Percentiles rank a stretch among this genome's conserved stretches.
Evolutionary conservation across 768 basidiomycete species (phyloP).

Genomic region (Polyporus arcularius): DNA sequence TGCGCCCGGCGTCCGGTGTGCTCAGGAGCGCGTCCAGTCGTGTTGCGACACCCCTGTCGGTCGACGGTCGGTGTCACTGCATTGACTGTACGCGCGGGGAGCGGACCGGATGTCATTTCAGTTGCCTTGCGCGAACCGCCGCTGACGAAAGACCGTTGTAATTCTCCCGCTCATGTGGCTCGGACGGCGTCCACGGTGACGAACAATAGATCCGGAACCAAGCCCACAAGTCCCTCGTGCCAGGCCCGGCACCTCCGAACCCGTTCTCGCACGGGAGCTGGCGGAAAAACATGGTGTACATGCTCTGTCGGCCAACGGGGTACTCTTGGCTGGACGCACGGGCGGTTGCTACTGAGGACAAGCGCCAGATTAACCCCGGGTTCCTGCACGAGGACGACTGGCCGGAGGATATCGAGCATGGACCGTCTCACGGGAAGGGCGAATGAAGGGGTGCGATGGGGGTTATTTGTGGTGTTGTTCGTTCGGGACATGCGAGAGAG

Average conservation of each 20-base stretch:
- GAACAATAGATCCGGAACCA: slow-evolving; percentile 74
- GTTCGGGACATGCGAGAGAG: background rate
- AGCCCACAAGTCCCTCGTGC: slow-evolving; percentile 70
- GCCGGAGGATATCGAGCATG: slow-evolving; percentile 22
- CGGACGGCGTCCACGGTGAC: background rate
- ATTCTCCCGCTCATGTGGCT: background rate
- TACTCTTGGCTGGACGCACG: slow-evolving; percentile 76
- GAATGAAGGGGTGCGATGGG: slow-evolving; percentile 3
- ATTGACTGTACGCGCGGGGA: background rate
- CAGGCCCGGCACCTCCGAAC: slow-evolving; percentile 71
- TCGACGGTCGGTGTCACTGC: slow-evolving; percentile 13
- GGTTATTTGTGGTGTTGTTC: background rate
- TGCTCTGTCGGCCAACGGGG: slow-evolving; percentile 79
- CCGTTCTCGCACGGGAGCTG: slow-evolving; percentile 84
- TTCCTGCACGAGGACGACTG: slow-evolving; percentile 33
- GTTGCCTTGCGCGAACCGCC: background rate
- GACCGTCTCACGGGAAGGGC: slow-evolving; percentile 17
- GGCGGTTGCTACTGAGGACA: slow-evolving; percentile 67
- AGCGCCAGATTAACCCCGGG: slow-evolving; percentile 75
- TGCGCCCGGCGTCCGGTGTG: slow-evolving; percentile 19
- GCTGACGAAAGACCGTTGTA: slow-evolving; percentile 1
- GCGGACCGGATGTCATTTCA: background rate
- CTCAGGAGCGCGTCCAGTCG: slow-evolving; percentile 11
- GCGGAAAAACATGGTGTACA: slow-evolving; percentile 70
- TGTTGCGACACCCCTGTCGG: slow-evolving; percentile 4